Percentiles rank a stretch among this genome's conserved stretches.
Conservation (phyloP, 140 eudicot genomes). For the Erigeron philadelphicus region DNA sequence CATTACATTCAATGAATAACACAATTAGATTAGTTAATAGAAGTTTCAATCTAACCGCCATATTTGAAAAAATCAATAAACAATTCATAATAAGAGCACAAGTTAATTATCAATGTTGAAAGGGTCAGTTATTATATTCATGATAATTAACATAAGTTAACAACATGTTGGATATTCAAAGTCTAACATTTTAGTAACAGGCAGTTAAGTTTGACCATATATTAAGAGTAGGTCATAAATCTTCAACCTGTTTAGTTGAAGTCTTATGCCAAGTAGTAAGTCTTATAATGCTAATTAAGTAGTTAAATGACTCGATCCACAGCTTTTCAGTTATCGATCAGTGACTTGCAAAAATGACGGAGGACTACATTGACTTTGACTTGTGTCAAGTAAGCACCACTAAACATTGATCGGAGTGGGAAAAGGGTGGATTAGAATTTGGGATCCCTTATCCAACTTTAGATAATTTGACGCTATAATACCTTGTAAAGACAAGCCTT, state of each 20-base stretch:
- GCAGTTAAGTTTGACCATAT: no score
- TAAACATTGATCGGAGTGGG: conserved; percentile 9
- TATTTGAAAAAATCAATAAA: conserved; percentile 1
- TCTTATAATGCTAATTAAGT: no score
- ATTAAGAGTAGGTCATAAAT: no score
- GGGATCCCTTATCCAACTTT: conserved; percentile 18
- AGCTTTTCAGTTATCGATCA: background rate
- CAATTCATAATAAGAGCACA: background rate
- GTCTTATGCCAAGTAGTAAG: background rate
- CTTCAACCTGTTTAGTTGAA: no score
- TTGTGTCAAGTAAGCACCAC: background rate
- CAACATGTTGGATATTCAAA: background rate
- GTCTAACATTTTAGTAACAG: background rate
- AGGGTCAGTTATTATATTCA: background rate
- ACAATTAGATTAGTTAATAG: background rate
- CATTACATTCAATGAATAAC: conserved; percentile 20
- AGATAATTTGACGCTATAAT: background rate
- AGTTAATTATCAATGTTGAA: background rate
- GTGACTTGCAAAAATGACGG: background rate
- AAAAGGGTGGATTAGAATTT: conserved; percentile 14
- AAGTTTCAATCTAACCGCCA: conserved; percentile 9
- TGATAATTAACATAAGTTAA: conserved; percentile 3
- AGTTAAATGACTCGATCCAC: no score
- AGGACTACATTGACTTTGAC: background rate
- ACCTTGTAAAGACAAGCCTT: conserved; percentile 5